Base-by-base conservation (phyloP, 148 eudicot genomes). In the Camellia sinensis region DNA sequence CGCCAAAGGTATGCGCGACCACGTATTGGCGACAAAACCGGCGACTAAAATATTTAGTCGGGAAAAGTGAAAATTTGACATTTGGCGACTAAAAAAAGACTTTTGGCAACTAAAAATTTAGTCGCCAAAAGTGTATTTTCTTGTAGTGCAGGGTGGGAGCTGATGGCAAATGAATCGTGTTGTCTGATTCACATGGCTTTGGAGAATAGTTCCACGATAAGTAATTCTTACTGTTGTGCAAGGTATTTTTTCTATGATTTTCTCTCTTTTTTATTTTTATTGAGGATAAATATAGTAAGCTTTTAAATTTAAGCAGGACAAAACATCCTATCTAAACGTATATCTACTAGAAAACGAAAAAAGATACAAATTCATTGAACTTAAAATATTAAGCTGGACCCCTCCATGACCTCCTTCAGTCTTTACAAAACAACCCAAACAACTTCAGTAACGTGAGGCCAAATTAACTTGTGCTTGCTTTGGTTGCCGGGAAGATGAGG, bases 131-230 rank as follows among this genome's bases (percentile, higher is more conserved):
- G n/a, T n/a, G n/a, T n/a, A n/a, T n/a, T n/a, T n/a, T n/a, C n/a
- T n/a, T n/a, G n/a, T n/a, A n/a, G n/a, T n/a, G n/a, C 44, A 29
- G 44, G 44, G 37, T 19, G 2, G 56, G 15, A 52, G 60, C 18
- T 21, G 75, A 19, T 19, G 41, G 15, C 5, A 50, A 9, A 50
- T 71, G 40, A 52, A 9, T 17, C 1, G n/a, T 53, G 75, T 22
- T 71, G 44, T 50, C 75, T 11, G 48, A 54, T 54, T 54, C 63
- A 73, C 21, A 53, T 73, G 63, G 19, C 46, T 73, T 73, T 40
- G 14, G 76, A 37, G 21, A 54, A 73, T 11, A 48, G 59, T 72
- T 72, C 75, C 41, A 72, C 5, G 46, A 6, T 74, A 54, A 54
- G 77, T 29, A 56, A 37, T 57, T 40, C 13, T 74, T 73, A 37